Evolutionary conservation across 345 rosid genomes (phyloP).

Genomic region (Trapa incisa): DNA sequence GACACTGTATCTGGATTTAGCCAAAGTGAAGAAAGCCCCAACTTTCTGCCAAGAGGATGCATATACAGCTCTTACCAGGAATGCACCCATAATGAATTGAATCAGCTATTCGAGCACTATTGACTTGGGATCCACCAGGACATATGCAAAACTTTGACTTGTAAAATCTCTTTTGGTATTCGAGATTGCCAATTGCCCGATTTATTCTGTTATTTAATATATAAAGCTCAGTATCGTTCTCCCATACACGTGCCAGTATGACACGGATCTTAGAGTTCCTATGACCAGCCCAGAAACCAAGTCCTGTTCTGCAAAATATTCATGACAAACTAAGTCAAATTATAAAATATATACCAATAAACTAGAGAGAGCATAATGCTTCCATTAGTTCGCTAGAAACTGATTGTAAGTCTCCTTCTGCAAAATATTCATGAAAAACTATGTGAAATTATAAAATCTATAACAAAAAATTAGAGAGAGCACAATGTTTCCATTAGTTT

Average conservation of each 20-base stretch:
- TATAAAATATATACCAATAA: neutral
- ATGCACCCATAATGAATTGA: slow-evolving; percentile 94
- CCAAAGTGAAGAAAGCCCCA: neutral
- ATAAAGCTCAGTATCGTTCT: slow-evolving; percentile 85
- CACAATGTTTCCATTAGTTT: neutral
- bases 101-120: slow-evolving; percentile 92
- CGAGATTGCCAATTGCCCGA: slow-evolving; percentile 68
- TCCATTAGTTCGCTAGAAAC: too few relatives aligned
- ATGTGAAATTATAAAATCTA: neutral
- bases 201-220: slow-evolving; percentile 77
- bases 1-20: neutral
- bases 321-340: neutral
- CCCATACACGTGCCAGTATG: slow-evolving; percentile 89
- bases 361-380: neutral
- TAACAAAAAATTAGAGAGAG: neutral
- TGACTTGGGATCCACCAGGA: slow-evolving; percentile 98
- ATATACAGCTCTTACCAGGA: slow-evolving; percentile 51
- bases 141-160: slow-evolving; percentile 84
- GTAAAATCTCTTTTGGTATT: slow-evolving; percentile 88
- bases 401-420: slow-evolving; percentile 50
- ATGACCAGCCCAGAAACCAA: slow-evolving; percentile 98
- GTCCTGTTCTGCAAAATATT: slow-evolving; percentile 54
- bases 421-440: slow-evolving; percentile 15
- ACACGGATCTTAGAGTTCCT: slow-evolving; percentile 91
- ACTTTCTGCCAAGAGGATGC: neutral